Conservation (phyloP, 805 yeast genomes). For the Metschnikowia shivogae region DNA sequence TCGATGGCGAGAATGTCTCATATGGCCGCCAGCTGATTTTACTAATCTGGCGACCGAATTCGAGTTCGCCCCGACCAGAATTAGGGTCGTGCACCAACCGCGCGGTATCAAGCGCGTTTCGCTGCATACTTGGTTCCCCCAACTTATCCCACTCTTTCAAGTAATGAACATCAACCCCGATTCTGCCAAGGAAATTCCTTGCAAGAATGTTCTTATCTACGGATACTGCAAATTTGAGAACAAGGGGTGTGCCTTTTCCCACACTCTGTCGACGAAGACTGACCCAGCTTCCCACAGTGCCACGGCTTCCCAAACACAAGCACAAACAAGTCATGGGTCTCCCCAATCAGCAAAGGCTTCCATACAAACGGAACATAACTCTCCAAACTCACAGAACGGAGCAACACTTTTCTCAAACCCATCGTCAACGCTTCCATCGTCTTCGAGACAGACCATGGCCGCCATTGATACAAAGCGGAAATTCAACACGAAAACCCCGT, state of each 20-base stretch:
- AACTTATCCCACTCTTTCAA: background rate
- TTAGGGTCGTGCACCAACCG: conserved; percentile 5
- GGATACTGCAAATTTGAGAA: conserved; percentile 86
- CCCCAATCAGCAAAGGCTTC: conserved; percentile 4
- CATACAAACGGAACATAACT: conserved; percentile 25
- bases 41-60: too few relatives aligned
- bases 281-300: conserved; percentile 8
- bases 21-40: too few relatives aligned
- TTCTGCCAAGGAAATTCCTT: conserved; percentile 70
- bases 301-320: conserved; percentile 5
- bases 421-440: conserved; percentile 20
- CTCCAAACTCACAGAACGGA: conserved; percentile 14
- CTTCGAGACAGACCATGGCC: background rate
- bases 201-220: conserved; percentile 78
- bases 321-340: conserved; percentile 1
- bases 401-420: background rate
- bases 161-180: conserved; percentile 41
- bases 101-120: conserved; percentile 1
- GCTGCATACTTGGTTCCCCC: conserved; percentile 1
- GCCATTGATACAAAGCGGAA: conserved; percentile 20
- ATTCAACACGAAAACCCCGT: conserved; percentile 40
- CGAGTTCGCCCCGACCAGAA: background rate
- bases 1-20: too few relatives aligned
- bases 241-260: conserved; percentile 77
- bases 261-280: conserved; percentile 26